A percentile compares a stretch with the other conserved stretches of the same genome.
These are phyloP conservation scores for Drechslerella stenobrocha DNA, from an alignment of 2,329 filamentous ascomycete genomes.

Conservation along the genomic window DNA sequence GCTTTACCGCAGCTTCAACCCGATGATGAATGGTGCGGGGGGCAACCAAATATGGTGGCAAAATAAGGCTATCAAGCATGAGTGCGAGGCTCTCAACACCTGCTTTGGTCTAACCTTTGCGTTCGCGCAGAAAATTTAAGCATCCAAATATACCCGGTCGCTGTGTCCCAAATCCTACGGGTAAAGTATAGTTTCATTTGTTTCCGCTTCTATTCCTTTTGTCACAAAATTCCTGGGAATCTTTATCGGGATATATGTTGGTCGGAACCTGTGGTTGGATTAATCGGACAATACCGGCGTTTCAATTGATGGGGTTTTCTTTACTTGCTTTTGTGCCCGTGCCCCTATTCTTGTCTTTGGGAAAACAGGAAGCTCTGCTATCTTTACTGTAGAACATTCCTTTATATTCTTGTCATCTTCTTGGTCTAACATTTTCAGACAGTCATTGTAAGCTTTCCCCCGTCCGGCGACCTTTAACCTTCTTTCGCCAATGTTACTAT, in stretches of 20 bases:
- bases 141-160: not conserved
- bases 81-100: conserved; percentile 45
- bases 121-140: conserved; percentile 47
- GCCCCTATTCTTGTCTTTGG: not conserved
- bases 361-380: not conserved
- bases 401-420: no score
- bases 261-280: conserved; percentile 21
- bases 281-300: conserved; percentile 41
- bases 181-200: not conserved
- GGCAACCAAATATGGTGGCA: conserved; percentile 46
- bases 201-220: conserved; percentile 9
- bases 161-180: not conserved
- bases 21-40: conserved; percentile 19
- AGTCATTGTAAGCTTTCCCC: no score
- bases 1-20: conserved; percentile 44
- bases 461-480: no score
- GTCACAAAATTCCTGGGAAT: conserved; percentile 12
- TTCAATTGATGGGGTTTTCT: conserved; percentile 22
- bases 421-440: no score
- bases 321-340: conserved; percentile 5
- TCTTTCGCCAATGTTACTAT: no score
- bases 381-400: no score
- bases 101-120: conserved; percentile 48
- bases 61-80: conserved; percentile 45
- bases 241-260: conserved; percentile 14